Base-by-base conservation (phyloP, 768 basidiomycete genomes). In the Daedaleopsis nitida region DNA sequence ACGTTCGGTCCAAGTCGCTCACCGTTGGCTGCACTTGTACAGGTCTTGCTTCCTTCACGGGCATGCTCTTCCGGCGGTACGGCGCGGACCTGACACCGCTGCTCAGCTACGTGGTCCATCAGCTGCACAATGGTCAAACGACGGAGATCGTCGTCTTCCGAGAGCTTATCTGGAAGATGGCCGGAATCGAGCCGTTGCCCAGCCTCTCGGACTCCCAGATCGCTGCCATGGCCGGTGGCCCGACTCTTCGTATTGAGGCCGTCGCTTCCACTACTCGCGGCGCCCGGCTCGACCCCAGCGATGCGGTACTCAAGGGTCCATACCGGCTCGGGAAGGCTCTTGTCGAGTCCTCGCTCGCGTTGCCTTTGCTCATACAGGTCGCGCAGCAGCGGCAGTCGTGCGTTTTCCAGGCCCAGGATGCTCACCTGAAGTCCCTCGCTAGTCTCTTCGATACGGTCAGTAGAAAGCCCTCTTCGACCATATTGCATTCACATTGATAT, bases 91-190 rank as follows among this genome's bases (percentile, higher is more conserved):
- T 95, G 53, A 86, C 87, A 0, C 89, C 92, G 0, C 80, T 98
- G 53, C 75, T 99, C 58, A 91, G 87, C 73, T 98, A 96, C 68
- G 85, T 98, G 65, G 90, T 92, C 44, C 93, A 98, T 70, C 94
- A 96, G 70, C 80, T 98, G 34, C 85, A 90, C 70, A 85, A 86
- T 49, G 88, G 87, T 38, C 87, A 94, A 69, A 85, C 92, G 1
- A 88, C 91, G 12, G 95, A 98, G 68, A 87, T 98, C 47, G 83
- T 95, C 21, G 91, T 98, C 23, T 80, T 99, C n/a, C 86, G 90
- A 35, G 94, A 96, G 69, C 77, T 99, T 53, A 93, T 98, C 53
- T 90, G 87, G 83, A 92, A 94, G 72, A 96, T 98, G 94, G 90
- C 94, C 6, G 94, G 92, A 4, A 92, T 97, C 60, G 90, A 96